A percentile compares a stretch with the other conserved stretches of the same genome.
These are phyloP conservation scores for Heteromeles arbutifolia DNA, from an alignment of 306 rosid species.

Conservation along the genomic window DNA sequence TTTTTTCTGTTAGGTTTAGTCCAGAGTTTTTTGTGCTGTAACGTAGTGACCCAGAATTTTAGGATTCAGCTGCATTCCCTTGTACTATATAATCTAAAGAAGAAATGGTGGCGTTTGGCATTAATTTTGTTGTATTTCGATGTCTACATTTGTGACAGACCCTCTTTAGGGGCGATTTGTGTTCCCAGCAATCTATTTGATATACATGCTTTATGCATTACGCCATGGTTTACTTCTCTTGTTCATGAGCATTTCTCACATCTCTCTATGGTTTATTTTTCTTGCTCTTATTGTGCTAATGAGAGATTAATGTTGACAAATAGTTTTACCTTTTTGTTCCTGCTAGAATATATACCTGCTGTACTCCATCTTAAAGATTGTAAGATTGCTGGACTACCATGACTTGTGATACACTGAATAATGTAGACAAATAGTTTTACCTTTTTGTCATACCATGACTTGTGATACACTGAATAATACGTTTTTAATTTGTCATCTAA, in stretches of 20 bases:
- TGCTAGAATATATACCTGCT: too few relatives aligned
- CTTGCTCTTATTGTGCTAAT: not conserved
- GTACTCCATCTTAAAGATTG: too few relatives aligned
- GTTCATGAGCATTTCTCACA: not conserved
- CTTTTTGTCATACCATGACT: too few relatives aligned
- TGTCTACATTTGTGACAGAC: not conserved
- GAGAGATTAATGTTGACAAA: not conserved
- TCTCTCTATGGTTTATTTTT: not conserved
- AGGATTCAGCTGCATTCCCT: not conserved
- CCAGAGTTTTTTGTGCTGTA: not conserved
- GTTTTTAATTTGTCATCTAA: conserved; percentile 4
- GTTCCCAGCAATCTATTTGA: not conserved
- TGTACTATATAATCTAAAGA: not conserved
- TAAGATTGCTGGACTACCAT: too few relatives aligned
- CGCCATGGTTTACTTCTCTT: not conserved
- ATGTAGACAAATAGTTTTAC: too few relatives aligned
- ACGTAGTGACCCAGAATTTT: not conserved
- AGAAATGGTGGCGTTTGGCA: not conserved
- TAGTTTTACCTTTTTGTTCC: not conserved
- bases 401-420: not conserved
- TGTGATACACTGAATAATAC: not conserved
- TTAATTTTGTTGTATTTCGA: too few relatives aligned
- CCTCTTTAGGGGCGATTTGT: not conserved
- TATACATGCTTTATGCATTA: not conserved
- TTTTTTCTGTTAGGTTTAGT: not conserved